Base-by-base conservation (phyloP, 768 basidiomycete genomes). In the Leccinum pellstonianum region DNA sequence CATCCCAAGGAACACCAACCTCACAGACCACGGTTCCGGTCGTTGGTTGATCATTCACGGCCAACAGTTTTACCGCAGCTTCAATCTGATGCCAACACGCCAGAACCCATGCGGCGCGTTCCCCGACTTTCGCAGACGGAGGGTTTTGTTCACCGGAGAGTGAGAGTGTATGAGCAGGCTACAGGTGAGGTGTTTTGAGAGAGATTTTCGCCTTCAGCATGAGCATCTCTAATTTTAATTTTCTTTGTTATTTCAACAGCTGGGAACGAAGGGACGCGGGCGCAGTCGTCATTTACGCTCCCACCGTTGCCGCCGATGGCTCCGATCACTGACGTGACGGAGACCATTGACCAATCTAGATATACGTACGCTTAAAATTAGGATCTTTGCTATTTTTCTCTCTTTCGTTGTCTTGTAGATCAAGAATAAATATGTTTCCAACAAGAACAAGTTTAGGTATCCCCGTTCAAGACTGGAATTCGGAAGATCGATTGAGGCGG, bases 301-400 rank as follows among this genome's bases (percentile, higher is more conserved):
- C 77, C 79, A n/a, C 72, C 78, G 0, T 66, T 72, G 23, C 67
- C 73, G 33, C 65, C 72, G 8, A 63, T 75, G 15, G 68, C 71
- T 33, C 66, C 68, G n/a, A 59, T 76, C 52, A 63, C 60, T 38
- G 58, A 65, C 4, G 27, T 58, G n/a, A 35, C 52, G n/a, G 66
- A 69, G 21, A 41, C 57, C 38, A 60, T 64, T 15, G 59, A 59
- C 27, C 58, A 52, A 37, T 65, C 58, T 31, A 65, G 43, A 46
- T 17, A 48, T 15, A 50, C 53, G 4, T 49, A 56, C 33, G 43
- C 43, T 19, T 46, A 19, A 46, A 3, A 59, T 62, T 64, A 60
- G 37, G 33, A 23, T 19, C 25, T 37, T 37, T 3, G 9, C 17
- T 21, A 11, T 35, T 5, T 35, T 2, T 27, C 9, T 31, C 58